Conservation (phyloP, 306 rosid genomes). For the Fragaria iinumae region DNA sequence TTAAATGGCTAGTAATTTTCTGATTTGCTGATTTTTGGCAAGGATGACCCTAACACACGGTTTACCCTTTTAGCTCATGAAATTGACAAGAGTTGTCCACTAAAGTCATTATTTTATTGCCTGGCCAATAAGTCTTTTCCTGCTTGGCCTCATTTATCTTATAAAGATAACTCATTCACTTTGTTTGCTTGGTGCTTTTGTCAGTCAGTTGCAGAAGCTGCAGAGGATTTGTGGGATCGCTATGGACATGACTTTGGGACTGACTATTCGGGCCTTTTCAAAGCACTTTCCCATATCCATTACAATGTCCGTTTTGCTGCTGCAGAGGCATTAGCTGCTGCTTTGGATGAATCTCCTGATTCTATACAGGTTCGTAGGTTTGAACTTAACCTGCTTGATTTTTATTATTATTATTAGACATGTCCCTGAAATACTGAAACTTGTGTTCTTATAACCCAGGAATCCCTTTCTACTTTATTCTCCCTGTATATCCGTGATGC, state of each 20-base stretch:
- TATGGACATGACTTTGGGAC: conserved; percentile 89
- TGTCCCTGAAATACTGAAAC: neutral
- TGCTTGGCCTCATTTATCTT: neutral
- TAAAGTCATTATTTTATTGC: neutral
- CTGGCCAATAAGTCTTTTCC: neutral
- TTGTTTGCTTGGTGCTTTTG: conserved; percentile 17
- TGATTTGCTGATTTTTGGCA: neutral
- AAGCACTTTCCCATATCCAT: conserved; percentile 79
- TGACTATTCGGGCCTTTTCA: conserved; percentile 82
- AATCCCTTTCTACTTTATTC: conserved; percentile 84
- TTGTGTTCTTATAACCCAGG: conserved; percentile 45
- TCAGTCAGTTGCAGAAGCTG: conserved; percentile 88
- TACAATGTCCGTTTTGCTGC: conserved; percentile 86
- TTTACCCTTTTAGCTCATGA: neutral
- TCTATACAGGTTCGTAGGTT: conserved; percentile 69
- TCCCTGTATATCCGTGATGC: conserved; percentile 76
- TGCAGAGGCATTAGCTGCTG: conserved; percentile 93
- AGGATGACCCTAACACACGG: neutral
- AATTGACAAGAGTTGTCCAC: neutral
- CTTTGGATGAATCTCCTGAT: conserved; percentile 90
- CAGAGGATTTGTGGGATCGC: conserved; percentile 97
- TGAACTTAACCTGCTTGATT: conserved; percentile 5
- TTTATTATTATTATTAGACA: too few relatives aligned
- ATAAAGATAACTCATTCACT: neutral
- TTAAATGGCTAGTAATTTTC: neutral